These are phyloP conservation scores for Glycine soja DNA, from an alignment of 306 rosid species.

Conservation along the genomic window DNA sequence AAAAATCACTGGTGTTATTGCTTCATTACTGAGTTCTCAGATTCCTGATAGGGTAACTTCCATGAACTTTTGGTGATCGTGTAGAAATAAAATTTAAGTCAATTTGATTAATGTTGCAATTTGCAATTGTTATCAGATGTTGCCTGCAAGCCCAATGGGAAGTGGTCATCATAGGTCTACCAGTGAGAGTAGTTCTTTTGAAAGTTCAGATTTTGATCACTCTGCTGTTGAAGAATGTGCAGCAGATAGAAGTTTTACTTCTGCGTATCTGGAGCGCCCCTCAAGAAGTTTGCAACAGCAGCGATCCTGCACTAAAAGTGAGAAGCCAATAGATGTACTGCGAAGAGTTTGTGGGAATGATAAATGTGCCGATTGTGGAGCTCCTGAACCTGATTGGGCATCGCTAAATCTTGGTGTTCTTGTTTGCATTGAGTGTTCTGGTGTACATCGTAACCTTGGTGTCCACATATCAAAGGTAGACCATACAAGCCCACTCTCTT, in stretches of 20 bases:
- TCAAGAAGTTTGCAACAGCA: slow-evolving; percentile 79
- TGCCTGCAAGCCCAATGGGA: slow-evolving; percentile 94
- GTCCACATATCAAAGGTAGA: slow-evolving; percentile 97
- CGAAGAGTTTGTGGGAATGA: slow-evolving; percentile 94
- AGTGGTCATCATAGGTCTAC: slow-evolving; percentile 89
- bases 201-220: slow-evolving; percentile 97
- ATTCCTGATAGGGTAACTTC: slow-evolving; percentile 91
- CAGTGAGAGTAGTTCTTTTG: slow-evolving; percentile 99
- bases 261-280: slow-evolving; percentile 73
- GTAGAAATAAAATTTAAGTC: slow-evolving; percentile 39
- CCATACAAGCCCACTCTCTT: slow-evolving; percentile 21
- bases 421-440: slow-evolving; percentile 98
- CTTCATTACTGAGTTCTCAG: slow-evolving; percentile 97
- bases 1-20: slow-evolving; percentile 99
- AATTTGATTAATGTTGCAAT: slow-evolving; percentile 41
- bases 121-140: slow-evolving; percentile 66
- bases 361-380: slow-evolving; percentile 97
- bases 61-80: slow-evolving; percentile 31
- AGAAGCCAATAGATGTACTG: slow-evolving; percentile 91
- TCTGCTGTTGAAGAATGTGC: slow-evolving; percentile 73
- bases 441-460: slow-evolving; percentile 99
- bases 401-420: slow-evolving; percentile 98
- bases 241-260: slow-evolving; percentile 71
- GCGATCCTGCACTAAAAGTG: slow-evolving; percentile 74
- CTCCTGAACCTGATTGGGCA: slow-evolving; percentile 99